A percentile compares a stretch with the other conserved stretches of the same genome.
Evolutionary conservation across 306 rosid genomes (phyloP).

Genomic region (Citrullus colocynthis): DNA sequence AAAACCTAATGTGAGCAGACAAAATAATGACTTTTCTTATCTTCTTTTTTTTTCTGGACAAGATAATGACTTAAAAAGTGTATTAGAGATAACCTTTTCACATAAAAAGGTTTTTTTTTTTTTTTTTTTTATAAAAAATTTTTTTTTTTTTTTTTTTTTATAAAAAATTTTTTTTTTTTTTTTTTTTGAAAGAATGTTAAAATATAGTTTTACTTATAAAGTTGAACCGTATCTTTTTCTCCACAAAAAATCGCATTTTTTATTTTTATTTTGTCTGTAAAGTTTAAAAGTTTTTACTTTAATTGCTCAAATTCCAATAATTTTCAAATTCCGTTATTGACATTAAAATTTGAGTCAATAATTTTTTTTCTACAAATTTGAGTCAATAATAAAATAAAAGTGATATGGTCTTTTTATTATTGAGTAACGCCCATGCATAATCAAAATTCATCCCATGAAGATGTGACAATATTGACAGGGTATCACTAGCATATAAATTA

Average conservation of each 20-base stretch:
- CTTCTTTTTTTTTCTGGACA: no score
- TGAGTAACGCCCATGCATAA: no score
- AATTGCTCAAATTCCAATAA: not conserved
- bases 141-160: no score
- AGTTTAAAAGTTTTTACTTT: no score
- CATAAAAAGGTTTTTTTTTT: not conserved
- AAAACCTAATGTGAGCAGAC: not conserved
- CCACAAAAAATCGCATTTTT: not conserved
- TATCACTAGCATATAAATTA: no score
- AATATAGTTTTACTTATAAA: not conserved
- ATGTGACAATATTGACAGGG: no score
- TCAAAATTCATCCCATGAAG: no score
- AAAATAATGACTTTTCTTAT: not conserved
- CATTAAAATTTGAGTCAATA: not conserved
- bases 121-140: not conserved
- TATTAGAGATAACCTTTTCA: not conserved
- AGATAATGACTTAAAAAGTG: not conserved
- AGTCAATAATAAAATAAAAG: not conserved
- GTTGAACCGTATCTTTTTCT: not conserved
- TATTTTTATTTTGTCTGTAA: not conserved
- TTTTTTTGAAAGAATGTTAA: not conserved
- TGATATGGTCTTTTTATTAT: no score
- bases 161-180: not conserved
- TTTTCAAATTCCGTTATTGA: no score
- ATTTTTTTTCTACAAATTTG: no score